These are phyloP conservation scores for Oryza glumipatula DNA, from an alignment of 176 grass and related monocot species.

Conservation along the genomic window DNA sequence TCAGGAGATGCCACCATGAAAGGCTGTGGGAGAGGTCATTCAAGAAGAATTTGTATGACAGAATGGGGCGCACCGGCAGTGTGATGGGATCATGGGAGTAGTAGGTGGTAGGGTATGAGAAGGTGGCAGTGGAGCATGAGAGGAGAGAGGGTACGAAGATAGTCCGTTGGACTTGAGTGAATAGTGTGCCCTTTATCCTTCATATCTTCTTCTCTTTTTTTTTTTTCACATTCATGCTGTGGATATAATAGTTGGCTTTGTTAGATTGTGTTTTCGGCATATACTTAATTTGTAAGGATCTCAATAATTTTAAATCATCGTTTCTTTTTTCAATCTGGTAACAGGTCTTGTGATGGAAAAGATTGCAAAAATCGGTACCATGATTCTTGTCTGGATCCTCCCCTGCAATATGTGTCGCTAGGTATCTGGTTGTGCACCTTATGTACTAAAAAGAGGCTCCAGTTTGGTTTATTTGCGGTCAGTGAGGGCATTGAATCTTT, in stretches of 20 bases:
- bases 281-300: constrained; percentile 13
- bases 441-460: constrained; percentile 73
- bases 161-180: constrained; percentile 12
- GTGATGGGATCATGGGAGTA: not conserved
- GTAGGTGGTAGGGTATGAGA: not conserved
- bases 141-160: not conserved
- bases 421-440: constrained; percentile 70
- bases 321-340: constrained; percentile 28
- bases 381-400: constrained; percentile 74
- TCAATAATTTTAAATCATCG: constrained; percentile 7
- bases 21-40: not conserved
- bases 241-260: constrained; percentile 3
- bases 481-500: constrained; percentile 73
- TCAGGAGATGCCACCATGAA: not conserved
- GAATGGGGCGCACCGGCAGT: not conserved
- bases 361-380: constrained; percentile 67
- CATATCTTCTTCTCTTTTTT: not conserved
- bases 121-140: not conserved
- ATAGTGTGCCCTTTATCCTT: not conserved
- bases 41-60: not conserved
- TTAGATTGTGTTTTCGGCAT: not conserved
- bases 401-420: constrained; percentile 52
- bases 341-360: constrained; percentile 75
- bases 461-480: constrained; percentile 68
- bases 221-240: not conserved